Evolutionary conservation across 805 yeast species (phyloP).

Genomic region (Candida pini): DNA sequence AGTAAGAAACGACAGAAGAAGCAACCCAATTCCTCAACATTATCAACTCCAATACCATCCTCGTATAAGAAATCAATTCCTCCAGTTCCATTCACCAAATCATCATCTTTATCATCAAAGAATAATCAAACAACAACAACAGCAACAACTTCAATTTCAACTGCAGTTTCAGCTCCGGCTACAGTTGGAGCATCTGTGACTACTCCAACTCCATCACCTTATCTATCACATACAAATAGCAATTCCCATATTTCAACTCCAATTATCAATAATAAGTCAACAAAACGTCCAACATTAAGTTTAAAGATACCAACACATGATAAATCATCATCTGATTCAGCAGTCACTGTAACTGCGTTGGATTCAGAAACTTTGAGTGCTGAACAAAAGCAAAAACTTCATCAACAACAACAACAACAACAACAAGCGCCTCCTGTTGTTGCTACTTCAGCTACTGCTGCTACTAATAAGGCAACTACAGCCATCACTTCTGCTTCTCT

Average conservation of each 20-base stretch:
- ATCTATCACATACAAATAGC: too few relatives aligned
- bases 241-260: too few relatives aligned
- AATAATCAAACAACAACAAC: too few relatives aligned
- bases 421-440: too few relatives aligned
- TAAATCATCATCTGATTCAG: constrained; percentile 31
- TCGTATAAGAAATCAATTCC: constrained; percentile 2
- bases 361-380: constrained; percentile 18
- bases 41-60: constrained; percentile 1
- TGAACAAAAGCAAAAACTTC: background rate
- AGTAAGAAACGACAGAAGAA: background rate
- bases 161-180: background rate
- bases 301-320: constrained; percentile 54
- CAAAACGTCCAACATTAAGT: constrained; percentile 52
- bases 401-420: constrained; percentile 4
- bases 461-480: constrained; percentile 1
- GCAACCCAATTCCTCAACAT: background rate
- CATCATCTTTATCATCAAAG: constrained; percentile 3
- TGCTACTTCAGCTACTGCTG: constrained; percentile 1
- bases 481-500: background rate
- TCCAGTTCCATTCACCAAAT: constrained; percentile 2
- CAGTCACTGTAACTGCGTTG: constrained; percentile 41
- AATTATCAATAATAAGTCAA: too few relatives aligned
- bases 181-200: background rate
- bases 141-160: background rate
- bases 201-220: too few relatives aligned